Base-by-base conservation (phyloP, 164 flowering plant genomes). In the Hamamelis virginiana region DNA sequence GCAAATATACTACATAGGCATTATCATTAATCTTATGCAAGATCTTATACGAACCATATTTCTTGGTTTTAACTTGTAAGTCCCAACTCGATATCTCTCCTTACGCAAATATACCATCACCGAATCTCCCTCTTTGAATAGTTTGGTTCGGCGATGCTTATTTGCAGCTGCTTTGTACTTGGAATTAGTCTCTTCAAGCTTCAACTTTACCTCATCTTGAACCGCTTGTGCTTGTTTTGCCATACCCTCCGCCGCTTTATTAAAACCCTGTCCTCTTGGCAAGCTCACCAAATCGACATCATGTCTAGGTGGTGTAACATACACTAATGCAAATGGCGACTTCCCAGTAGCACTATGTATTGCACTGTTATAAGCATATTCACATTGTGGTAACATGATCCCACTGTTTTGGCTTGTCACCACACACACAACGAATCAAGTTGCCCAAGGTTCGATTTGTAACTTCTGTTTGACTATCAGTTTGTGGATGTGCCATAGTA, bases 41-140 rank as follows among this genome's bases (percentile, higher is more conserved):
- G n/a, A n/a, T n/a, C n/a, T n/a, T n/a, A n/a, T n/a, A n/a, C n/a
- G n/a, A n/a, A n/a, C n/a, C n/a, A n/a, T n/a, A n/a, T n/a, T n/a
- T n/a, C n/a, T n/a, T n/a, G n/a, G n/a, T n/a, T n/a, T n/a, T n/a
- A n/a, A n/a, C n/a, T n/a, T n/a, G n/a, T n/a, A n/a, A n/a, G n/a
- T n/a, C n/a, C n/a, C n/a, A n/a, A n/a, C n/a, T n/a, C n/a, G 72
- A 57, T 59, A 59, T 4, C 72, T 33, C 15, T 60, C 70, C 18
- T 72, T 72, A 13, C 75, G 22, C 12, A 78, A 44, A 27, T 41
- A 55, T 0, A 78, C 70, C 81, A 78, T 71, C 1, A 75, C 78
- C 22, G 8, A 1, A 46, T 73, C 76, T 3, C 72, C 72, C 25
- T 68, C 72, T 12, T n/a, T 44, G 26, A 68, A 73, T 8, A 52